Base-by-base conservation (phyloP, 441 rosid species). In the Arabidopsis hybrid region DNA sequence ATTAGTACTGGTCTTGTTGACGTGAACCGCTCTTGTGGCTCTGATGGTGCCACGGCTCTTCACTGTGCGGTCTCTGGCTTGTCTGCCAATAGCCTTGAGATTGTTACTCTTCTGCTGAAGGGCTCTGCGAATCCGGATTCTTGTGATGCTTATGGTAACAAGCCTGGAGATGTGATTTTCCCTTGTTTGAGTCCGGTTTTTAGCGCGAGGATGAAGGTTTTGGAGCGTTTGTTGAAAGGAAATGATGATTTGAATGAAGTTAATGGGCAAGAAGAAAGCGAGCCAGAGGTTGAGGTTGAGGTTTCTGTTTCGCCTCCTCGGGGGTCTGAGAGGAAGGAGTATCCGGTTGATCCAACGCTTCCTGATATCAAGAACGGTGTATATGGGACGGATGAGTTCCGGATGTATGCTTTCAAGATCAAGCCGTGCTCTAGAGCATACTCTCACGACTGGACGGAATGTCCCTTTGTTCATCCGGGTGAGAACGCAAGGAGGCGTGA, bases 401-500 rank as follows among this genome's bases (percentile, higher is more conserved):
- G 94, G 69, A 89, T 87, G 91, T 89, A 82, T 56, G 78, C 86
- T 2, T 89, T 89, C 80, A 89, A 87, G 80, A 80, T 89, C 76
- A 89, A 82, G 81, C 94, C 91, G 11, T 89, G 91, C 73, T 89
- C 94, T 10, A 84, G 91, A 80, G 91, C 94, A 3, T 89, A 89
- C 78, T 87, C 91, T 0, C 94, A 89, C 31, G 94, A 89, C 17
- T 87, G 94, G 94, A 89, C 94, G 0, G 94, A 89, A 63, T 89
- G 91, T 60, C 94, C 91, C 0, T 89, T 89, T 71, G 90, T 86
- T 69, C 94, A 87, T 69, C 94, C 91, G 0, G 94, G 91, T 34
- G 94, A 89, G 82, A 89, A 89, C 8, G 94, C 94, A 2, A 87
- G 94, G 84, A 72, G 94, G 42, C 88, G 91, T 63, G 94, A 89